phyloP scores from a whole-genome alignment of 1,284 basidiomycete species.

The Athelia sp. region DNA sequence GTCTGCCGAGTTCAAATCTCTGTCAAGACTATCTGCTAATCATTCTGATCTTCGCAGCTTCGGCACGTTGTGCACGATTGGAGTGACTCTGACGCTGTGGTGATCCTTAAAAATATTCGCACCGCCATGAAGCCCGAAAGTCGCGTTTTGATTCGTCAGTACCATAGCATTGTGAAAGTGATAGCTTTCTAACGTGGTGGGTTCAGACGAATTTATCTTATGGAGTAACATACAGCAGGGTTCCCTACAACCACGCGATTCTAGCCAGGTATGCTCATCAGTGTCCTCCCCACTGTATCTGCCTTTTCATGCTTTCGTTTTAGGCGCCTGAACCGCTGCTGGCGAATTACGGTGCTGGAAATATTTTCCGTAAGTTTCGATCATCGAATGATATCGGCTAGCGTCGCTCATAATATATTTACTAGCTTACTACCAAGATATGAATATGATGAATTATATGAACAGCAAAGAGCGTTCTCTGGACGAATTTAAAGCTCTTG shows the following conservation, averaged over 20 bases:
- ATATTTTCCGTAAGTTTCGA: conserved; percentile 11
- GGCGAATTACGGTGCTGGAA: conserved; percentile 30
- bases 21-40: neutral
- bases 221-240: conserved; percentile 16
- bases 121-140: conserved; percentile 22
- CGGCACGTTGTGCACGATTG: conserved; percentile 22
- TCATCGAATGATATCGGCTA: neutral
- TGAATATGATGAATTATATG: conserved; percentile 26
- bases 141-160: conserved; percentile 26
- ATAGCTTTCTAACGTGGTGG: neutral
- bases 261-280: neutral
- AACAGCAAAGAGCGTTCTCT: conserved; percentile 28
- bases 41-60: no score
- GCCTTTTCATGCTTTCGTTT: neutral
- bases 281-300: neutral
- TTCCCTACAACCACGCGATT: neutral
- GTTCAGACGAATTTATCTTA: conserved; percentile 14
- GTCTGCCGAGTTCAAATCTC: conserved; percentile 18
- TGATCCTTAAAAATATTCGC: conserved; percentile 24
- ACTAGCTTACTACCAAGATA: conserved; percentile 25
- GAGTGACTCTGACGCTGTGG: conserved; percentile 20
- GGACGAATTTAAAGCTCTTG: conserved; percentile 10
- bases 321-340: conserved; percentile 30
- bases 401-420: neutral
- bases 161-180: neutral